Conservation (phyloP, 768 basidiomycete genomes). For the Xerocomus spinulosus region DNA sequence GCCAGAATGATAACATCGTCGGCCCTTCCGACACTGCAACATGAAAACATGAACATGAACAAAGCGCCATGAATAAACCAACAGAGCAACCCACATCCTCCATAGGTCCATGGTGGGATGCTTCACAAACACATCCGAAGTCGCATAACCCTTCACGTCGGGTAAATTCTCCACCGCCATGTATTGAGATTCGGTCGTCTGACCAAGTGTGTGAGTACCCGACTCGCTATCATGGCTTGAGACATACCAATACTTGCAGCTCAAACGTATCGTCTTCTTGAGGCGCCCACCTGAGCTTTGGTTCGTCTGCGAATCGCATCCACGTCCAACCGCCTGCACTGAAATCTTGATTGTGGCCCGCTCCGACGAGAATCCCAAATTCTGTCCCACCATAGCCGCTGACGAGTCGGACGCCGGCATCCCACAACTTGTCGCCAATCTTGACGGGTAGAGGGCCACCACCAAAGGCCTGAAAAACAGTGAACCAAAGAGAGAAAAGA, state of each 20-base stretch:
- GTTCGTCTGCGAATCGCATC: slow-evolving; percentile 23
- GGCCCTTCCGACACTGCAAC: slow-evolving; percentile 30
- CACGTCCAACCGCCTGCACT: slow-evolving; percentile 35
- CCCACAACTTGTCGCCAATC: slow-evolving; percentile 31
- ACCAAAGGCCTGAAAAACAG: slow-evolving; percentile 28
- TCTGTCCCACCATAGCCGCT: slow-evolving; percentile 37
- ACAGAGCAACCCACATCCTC: slow-evolving; percentile 29
- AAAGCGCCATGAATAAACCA: neutral
- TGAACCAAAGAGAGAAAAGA: neutral
- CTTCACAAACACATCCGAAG: slow-evolving; percentile 39
- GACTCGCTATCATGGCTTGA: neutral
- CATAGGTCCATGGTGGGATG: slow-evolving; percentile 42
- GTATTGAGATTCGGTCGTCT: slow-evolving; percentile 9
- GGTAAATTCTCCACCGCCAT: slow-evolving; percentile 32
- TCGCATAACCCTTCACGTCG: slow-evolving; percentile 39
- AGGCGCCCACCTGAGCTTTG: slow-evolving; percentile 28
- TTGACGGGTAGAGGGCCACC: slow-evolving; percentile 37
- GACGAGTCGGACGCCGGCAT: slow-evolving; percentile 31
- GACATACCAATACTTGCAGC: slow-evolving; percentile 34
- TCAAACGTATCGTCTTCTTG: slow-evolving; percentile 35
- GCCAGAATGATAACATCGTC: slow-evolving; percentile 33
- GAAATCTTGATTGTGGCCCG: slow-evolving; percentile 3
- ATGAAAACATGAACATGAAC: neutral
- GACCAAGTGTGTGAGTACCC: neutral
- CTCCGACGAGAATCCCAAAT: slow-evolving; percentile 10